These are phyloP conservation scores for Triadica sebifera DNA, from an alignment of 345 rosid genomes.

Conservation along the genomic window DNA sequence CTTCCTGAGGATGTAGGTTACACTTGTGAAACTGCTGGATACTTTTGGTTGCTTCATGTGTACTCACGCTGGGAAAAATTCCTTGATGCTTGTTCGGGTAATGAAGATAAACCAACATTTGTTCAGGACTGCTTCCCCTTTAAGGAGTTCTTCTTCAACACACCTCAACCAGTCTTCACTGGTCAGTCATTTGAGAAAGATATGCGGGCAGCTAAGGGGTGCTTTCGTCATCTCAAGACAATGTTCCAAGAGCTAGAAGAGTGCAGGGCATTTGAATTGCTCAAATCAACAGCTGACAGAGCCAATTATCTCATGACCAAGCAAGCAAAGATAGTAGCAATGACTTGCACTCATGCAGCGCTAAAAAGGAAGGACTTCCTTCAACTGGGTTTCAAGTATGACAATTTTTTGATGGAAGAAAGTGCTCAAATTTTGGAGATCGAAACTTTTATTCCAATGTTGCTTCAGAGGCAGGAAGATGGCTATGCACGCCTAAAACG, in stretches of 20 bases:
- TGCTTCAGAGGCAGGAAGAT: constrained; percentile 98
- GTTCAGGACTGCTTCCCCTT: constrained; percentile 87
- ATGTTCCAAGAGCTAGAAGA: constrained; percentile 98
- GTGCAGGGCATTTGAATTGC: constrained; percentile 98
- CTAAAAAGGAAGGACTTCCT: constrained; percentile 96
- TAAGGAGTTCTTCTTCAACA: constrained; percentile 82
- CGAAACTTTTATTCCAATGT: constrained; percentile 98
- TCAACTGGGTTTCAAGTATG: constrained; percentile 94
- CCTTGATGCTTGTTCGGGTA: constrained; percentile 80
- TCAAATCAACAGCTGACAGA: constrained; percentile 98
- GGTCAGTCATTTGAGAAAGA: constrained; percentile 90
- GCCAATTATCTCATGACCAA: constrained; percentile 97
- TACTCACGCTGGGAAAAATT: constrained; percentile 97
- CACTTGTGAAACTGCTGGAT: constrained; percentile 99
- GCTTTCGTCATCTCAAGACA: constrained; percentile 87
- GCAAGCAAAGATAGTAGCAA: constrained; percentile 98
- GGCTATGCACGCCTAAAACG: constrained; percentile 97
- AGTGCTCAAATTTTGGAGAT: constrained; percentile 99
- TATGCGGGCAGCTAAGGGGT: constrained; percentile 93
- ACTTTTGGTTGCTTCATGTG: constrained; percentile 97
- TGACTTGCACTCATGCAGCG: constrained; percentile 99
- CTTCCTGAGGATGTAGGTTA: constrained; percentile 98
- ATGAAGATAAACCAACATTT: constrained; percentile 67
- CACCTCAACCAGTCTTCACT: constrained; percentile 70
- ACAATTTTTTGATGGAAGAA: constrained; percentile 98